Percentiles rank a stretch among this genome's conserved stretches.
Evolutionary conservation across 164 flowering plant genomes (phyloP).

Genomic region (Euptelea pleiosperma): DNA sequence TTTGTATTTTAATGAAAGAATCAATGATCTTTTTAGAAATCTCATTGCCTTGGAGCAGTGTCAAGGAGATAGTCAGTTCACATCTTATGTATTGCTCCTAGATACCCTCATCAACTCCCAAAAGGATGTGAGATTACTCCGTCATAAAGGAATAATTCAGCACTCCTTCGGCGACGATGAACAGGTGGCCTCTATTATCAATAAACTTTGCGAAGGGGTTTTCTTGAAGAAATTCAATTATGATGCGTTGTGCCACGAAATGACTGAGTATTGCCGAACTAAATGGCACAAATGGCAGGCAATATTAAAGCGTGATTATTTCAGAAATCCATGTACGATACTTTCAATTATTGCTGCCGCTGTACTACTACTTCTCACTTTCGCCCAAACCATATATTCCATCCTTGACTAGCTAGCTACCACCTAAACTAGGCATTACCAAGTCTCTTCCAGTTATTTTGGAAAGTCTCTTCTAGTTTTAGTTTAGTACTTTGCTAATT

Average conservation of each 20-base stretch:
- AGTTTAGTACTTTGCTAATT: too few species aligned
- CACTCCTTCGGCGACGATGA: slow-evolving; percentile 7
- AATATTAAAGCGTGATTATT: slow-evolving; percentile 13
- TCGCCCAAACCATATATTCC: slow-evolving; percentile 9
- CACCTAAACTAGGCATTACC: too few species aligned
- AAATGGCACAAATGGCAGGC: slow-evolving; percentile 9
- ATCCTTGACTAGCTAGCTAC: too few species aligned
- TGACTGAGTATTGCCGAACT: slow-evolving; percentile 3
- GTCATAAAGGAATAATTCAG: not conserved
- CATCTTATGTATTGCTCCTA: slow-evolving; percentile 14
- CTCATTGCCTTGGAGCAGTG: slow-evolving; percentile 27
- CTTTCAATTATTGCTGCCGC: slow-evolving; percentile 5
- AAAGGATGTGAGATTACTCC: slow-evolving; percentile 14
- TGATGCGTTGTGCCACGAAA: not conserved
- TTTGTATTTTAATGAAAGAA: slow-evolving; percentile 4
- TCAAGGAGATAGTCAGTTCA: not conserved
- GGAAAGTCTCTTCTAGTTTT: too few species aligned
- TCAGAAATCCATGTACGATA: slow-evolving; percentile 16
- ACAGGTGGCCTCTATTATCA: slow-evolving; percentile 8
- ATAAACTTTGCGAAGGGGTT: slow-evolving; percentile 12
- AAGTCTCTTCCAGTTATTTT: too few species aligned
- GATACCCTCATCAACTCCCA: slow-evolving; percentile 17
- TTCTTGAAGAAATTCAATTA: not conserved
- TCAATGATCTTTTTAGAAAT: slow-evolving; percentile 12
- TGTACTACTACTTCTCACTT: slow-evolving; percentile 16